Conservation (phyloP, 2,329 filamentous ascomycete species). For the Neobulgaria alba region DNA sequence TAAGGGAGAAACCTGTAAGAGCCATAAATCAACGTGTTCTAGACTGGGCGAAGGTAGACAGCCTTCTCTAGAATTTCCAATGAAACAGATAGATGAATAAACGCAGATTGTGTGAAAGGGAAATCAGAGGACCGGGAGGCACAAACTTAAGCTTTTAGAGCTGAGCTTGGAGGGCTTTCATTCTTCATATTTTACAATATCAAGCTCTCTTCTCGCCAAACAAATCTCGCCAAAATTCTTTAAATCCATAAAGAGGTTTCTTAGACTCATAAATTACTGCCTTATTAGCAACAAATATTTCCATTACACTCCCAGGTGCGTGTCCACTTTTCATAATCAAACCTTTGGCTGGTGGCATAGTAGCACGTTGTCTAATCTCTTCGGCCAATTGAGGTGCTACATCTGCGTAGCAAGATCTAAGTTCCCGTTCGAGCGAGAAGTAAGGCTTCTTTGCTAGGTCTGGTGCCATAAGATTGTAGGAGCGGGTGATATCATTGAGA, state of each 20-base stretch:
- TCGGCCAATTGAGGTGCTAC: slow-evolving; percentile 68
- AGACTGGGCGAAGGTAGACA: too few relatives aligned
- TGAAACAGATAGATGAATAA: too few relatives aligned
- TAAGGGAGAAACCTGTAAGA: too few relatives aligned
- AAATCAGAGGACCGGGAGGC: too few relatives aligned
- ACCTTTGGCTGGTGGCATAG: slow-evolving; percentile 32
- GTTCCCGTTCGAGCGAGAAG: slow-evolving; percentile 73
- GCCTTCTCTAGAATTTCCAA: too few relatives aligned
- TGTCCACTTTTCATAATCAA: slow-evolving; percentile 36
- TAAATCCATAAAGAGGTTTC: slow-evolving; percentile 72
- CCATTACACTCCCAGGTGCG: slow-evolving; percentile 47
- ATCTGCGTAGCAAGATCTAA: slow-evolving; percentile 74
- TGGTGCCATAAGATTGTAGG: slow-evolving; percentile 93
- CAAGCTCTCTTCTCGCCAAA: slow-evolving; percentile 32
- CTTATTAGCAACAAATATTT: slow-evolving; percentile 46
- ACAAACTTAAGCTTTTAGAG: too few relatives aligned
- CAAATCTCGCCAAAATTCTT: slow-evolving; percentile 82
- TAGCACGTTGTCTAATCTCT: slow-evolving; percentile 63
- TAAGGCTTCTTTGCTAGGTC: slow-evolving; percentile 90
- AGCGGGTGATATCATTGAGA: slow-evolving; percentile 71
- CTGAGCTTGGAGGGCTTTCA: too few relatives aligned
- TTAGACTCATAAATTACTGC: slow-evolving; percentile 66
- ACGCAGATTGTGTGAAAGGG: too few relatives aligned
- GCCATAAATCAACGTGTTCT: too few relatives aligned
- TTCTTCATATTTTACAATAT: too few relatives aligned